phyloP scores from a whole-genome alignment of 352 stramenopile genomes.

The Phytopythium mirpurense region DNA sequence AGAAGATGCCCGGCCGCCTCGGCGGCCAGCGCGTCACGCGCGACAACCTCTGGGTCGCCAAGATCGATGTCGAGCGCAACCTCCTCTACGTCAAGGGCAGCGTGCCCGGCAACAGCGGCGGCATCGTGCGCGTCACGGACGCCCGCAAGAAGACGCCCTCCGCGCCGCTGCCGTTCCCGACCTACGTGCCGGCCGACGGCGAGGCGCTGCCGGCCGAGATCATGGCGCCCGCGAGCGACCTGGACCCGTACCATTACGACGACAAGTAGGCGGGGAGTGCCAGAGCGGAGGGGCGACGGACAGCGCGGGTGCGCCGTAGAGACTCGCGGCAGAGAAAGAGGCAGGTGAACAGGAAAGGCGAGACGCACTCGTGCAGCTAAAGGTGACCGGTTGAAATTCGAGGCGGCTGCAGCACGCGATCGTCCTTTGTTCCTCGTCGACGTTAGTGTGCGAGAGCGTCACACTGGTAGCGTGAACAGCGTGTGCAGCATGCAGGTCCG shows the following conservation, averaged over 20 bases:
- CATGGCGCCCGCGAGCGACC: slow-evolving; percentile 67
- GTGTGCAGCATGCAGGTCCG: too few relatives aligned
- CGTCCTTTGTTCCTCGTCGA: too few relatives aligned
- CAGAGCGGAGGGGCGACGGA: background rate
- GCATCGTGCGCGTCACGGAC: slow-evolving; percentile 82
- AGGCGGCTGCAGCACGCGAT: too few relatives aligned
- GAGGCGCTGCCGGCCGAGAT: slow-evolving; percentile 57
- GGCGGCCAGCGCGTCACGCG: slow-evolving; percentile 92
- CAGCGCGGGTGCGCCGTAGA: background rate
- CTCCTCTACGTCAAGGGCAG: slow-evolving; percentile 92
- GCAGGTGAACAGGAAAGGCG: background rate
- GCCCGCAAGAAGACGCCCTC: slow-evolving; percentile 80
- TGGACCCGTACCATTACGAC: slow-evolving; percentile 85
- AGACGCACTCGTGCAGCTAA: too few relatives aligned
- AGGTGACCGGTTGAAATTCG: too few relatives aligned
- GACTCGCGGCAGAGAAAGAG: too few relatives aligned
- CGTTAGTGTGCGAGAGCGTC: too few relatives aligned
- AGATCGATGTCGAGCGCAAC: slow-evolving; percentile 91
- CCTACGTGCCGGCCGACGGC: slow-evolving; percentile 48
- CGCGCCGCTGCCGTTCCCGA: slow-evolving; percentile 73
- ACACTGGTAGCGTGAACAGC: too few relatives aligned
- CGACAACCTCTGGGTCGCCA: slow-evolving; percentile 94
- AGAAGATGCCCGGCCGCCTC: slow-evolving; percentile 99
- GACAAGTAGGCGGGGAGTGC: slow-evolving; percentile 47
- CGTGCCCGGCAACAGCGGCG: slow-evolving; percentile 89